These are phyloP conservation scores for Thielaviopsis populi DNA, from an alignment of 2,329 filamentous ascomycete species.

Conservation along the genomic window DNA sequence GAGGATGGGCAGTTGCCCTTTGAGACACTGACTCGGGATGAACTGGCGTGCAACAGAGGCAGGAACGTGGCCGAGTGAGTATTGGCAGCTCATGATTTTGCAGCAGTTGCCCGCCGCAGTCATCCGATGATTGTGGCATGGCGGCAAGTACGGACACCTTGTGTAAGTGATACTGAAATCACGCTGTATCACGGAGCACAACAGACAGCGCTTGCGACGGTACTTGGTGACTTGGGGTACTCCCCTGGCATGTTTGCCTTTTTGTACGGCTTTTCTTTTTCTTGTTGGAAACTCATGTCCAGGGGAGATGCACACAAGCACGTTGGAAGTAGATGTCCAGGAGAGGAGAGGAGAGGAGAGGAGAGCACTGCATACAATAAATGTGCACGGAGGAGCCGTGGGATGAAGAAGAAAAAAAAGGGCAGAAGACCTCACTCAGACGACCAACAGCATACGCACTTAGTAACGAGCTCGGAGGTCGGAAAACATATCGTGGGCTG, in stretches of 20 bases:
- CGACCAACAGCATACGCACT: not conserved
- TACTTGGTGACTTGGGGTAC: too few relatives aligned
- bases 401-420: not conserved
- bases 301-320: not conserved
- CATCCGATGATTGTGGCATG: not conserved
- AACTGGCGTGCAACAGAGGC: not conserved
- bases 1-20: not conserved
- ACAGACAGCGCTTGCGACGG: too few relatives aligned
- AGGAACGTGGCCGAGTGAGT: not conserved
- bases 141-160: not conserved
- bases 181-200: too few relatives aligned
- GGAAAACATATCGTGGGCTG: not conserved
- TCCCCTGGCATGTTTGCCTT: too few relatives aligned
- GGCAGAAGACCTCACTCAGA: not conserved
- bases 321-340: too few relatives aligned
- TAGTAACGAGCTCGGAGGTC: not conserved
- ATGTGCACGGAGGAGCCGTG: too few relatives aligned
- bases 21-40: constrained; percentile 3
- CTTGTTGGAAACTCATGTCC: not conserved
- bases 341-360: too few relatives aligned
- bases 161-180: too few relatives aligned
- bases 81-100: not conserved
- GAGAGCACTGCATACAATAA: too few relatives aligned
- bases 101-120: not conserved
- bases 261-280: too few relatives aligned